Conservation (phyloP, 371 early-diverging fungal genomes). For the Mortierella sp. region DNA sequence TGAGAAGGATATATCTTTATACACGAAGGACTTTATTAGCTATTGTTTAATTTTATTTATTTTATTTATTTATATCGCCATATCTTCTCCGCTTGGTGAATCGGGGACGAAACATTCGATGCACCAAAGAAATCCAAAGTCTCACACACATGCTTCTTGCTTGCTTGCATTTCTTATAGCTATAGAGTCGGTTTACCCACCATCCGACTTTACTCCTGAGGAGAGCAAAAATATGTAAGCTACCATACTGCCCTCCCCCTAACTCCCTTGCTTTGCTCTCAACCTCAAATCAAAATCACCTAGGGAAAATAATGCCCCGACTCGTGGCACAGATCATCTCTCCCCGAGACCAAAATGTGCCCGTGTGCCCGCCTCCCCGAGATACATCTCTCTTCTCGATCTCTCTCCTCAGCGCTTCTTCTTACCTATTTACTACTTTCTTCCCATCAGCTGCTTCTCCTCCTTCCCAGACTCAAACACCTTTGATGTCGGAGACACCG, state of each 20-base stretch:
- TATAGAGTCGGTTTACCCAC: conserved; percentile 88
- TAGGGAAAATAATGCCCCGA: not conserved
- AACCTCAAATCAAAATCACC: not conserved
- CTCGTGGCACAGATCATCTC: conserved; percentile 10
- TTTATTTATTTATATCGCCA: not conserved
- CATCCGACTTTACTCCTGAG: conserved; percentile 75
- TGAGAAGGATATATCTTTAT: not conserved
- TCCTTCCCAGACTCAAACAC: conserved; percentile 97
- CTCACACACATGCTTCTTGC: not conserved
- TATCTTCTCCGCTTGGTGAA: not conserved
- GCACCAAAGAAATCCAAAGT: not conserved
- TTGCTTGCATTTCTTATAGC: conserved; percentile 59
- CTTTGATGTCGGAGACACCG: conserved; percentile 91
- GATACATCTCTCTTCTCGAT: not conserved
- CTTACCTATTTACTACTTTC: not conserved
- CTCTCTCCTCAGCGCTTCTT: not conserved
- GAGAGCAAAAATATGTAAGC: conserved; percentile 89
- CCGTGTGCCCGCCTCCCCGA: not conserved
- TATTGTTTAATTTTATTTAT: not conserved
- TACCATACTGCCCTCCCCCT: not conserved
- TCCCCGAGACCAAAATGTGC: not conserved
- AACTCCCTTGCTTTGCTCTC: not conserved
- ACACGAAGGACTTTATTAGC: too few species aligned
- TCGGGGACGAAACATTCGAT: not conserved
- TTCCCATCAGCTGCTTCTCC: conserved; percentile 82